Evolutionary conservation across 208 protist species (phyloP).

Genomic region (Willaertia magna): DNA sequence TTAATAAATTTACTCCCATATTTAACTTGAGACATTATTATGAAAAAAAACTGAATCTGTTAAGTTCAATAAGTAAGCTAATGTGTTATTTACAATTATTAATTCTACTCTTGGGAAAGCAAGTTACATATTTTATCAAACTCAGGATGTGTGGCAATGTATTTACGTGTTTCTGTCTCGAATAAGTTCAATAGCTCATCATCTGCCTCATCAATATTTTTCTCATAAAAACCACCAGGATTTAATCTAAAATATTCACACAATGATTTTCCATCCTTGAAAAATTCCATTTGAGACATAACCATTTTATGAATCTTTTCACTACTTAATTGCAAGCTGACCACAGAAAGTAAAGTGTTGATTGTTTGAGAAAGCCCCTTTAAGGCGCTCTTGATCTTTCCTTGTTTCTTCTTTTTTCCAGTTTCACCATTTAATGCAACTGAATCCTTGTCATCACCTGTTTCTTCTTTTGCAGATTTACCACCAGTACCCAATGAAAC

Average conservation of each 20-base stretch:
- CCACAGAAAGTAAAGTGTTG: neutral
- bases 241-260: neutral
- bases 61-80: too few species aligned
- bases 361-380: neutral
- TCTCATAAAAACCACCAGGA: neutral
- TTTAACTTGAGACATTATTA: too few species aligned
- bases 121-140: neutral
- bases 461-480: neutral
- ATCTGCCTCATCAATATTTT: neutral
- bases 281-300: neutral
- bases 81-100: neutral
- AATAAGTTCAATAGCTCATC: neutral
- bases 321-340: neutral
- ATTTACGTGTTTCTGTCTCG: neutral
- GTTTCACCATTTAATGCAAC: neutral
- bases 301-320: neutral
- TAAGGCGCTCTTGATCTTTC: neutral
- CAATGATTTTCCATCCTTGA: neutral
- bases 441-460: neutral
- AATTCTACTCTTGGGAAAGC: neutral
- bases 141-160: neutral
- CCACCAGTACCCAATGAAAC: neutral
- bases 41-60: too few species aligned
- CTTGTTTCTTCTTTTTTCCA: neutral
- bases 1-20: too few species aligned